Conservation (phyloP, 352 stramenopile species). For the Thraustochytrium sp. region DNA sequence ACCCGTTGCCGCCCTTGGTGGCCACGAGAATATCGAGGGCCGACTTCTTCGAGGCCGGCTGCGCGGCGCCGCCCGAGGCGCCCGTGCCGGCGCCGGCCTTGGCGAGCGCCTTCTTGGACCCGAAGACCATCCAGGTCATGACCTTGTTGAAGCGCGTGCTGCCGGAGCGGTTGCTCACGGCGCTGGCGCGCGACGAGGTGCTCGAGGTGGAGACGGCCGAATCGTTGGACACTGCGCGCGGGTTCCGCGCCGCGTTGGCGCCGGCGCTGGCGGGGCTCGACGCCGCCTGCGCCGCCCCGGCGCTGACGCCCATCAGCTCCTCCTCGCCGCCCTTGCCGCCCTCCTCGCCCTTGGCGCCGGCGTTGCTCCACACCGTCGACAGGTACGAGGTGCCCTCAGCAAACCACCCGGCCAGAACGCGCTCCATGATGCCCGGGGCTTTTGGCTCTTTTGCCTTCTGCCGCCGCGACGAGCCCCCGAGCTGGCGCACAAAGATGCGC, state of each 20-base stretch:
- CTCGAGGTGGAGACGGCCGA: background rate
- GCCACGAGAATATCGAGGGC: constrained; percentile 36
- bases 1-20: background rate
- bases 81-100: background rate
- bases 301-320: no score
- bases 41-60: constrained; percentile 2
- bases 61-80: background rate
- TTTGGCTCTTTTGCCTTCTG: background rate
- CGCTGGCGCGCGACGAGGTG: background rate
- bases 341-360: constrained; percentile 9
- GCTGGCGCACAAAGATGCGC: no score
- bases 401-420: constrained; percentile 31
- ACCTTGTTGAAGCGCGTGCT: constrained; percentile 19
- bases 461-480: no score
- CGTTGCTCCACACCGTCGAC: background rate
- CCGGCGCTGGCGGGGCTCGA: background rate
- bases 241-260: background rate
- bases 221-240: background rate
- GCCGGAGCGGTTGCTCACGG: background rate
- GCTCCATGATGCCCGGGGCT: background rate
- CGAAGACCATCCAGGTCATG: constrained; percentile 29
- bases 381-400: constrained; percentile 36
- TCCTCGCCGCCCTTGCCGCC: background rate
- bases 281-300: background rate
- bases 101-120: background rate